Conservation (phyloP, 345 rosid species). For the Salix arbutifolia region DNA sequence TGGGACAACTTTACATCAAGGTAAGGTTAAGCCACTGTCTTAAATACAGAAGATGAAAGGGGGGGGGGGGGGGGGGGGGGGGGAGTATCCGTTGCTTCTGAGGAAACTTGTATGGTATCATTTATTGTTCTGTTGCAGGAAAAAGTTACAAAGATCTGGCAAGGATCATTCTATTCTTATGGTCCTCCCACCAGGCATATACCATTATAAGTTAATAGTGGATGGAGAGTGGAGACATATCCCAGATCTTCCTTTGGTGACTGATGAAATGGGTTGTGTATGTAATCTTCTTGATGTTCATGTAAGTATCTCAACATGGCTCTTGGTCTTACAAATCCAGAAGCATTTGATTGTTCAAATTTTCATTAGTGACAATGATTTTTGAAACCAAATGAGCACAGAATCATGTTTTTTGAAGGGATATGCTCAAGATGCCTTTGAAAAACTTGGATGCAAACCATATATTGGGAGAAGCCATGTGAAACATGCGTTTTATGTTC, state of each 20-base stretch:
- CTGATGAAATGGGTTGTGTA: constrained; percentile 58
- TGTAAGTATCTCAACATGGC: constrained; percentile 42
- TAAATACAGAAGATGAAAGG: background rate
- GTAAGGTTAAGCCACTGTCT: constrained; percentile 25
- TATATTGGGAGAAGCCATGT: background rate
- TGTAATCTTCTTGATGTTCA: constrained; percentile 83
- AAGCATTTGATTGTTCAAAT: background rate
- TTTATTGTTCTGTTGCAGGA: constrained; percentile 42
- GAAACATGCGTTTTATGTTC: background rate
- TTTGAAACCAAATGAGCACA: background rate
- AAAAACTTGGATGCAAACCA: background rate
- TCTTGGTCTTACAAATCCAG: constrained; percentile 1
- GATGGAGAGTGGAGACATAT: constrained; percentile 79
- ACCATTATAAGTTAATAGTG: constrained; percentile 81
- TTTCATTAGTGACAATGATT: background rate
- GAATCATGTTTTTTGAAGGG: background rate
- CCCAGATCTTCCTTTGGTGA: constrained; percentile 72
- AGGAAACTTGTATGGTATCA: background rate
- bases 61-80: too few species aligned
- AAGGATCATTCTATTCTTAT: constrained; percentile 75
- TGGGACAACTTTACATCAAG: constrained; percentile 89
- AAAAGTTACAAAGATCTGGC: constrained; percentile 67
- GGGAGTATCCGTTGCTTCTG: background rate
- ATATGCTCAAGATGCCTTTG: background rate
- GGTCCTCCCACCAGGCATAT: constrained; percentile 75